These are phyloP conservation scores for Flaveria ramosissima DNA, from an alignment of 129 eudicot genomes.

Conservation along the genomic window DNA sequence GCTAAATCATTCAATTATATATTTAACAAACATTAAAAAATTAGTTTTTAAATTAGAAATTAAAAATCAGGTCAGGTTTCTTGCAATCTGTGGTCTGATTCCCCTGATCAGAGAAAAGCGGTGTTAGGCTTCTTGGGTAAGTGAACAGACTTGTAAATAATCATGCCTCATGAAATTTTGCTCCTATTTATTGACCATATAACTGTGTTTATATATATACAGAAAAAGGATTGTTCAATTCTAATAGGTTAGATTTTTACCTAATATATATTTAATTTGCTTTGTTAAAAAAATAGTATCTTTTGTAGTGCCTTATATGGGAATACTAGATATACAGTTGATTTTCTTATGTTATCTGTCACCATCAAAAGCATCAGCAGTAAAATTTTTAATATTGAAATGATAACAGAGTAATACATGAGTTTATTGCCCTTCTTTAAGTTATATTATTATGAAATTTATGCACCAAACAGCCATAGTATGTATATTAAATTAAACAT, in stretches of 20 bases:
- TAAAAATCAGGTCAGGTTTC: background rate
- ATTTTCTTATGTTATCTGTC: background rate
- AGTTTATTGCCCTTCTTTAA: background rate
- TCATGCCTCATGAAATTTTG: background rate
- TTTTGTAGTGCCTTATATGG: constrained; percentile 5
- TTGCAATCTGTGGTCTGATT: too few species aligned
- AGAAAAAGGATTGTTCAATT: background rate
- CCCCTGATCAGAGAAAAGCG: too few species aligned
- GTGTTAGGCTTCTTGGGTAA: background rate
- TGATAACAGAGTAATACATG: background rate
- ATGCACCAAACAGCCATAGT: constrained; percentile 28
- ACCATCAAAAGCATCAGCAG: background rate
- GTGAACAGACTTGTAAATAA: background rate
- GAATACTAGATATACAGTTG: constrained; percentile 4
- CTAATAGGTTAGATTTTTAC: background rate
- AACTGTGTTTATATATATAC: background rate
- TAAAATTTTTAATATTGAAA: too few species aligned
- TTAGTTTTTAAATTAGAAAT: background rate
- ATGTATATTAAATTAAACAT: constrained; percentile 1
- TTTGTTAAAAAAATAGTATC: background rate
- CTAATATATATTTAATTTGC: background rate
- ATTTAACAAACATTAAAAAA: background rate
- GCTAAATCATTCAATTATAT: background rate
- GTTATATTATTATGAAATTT: constrained; percentile 16
- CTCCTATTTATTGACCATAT: background rate